phyloP scores from a whole-genome alignment of 441 rosid genomes.

The Gossypium schwendimanii region DNA sequence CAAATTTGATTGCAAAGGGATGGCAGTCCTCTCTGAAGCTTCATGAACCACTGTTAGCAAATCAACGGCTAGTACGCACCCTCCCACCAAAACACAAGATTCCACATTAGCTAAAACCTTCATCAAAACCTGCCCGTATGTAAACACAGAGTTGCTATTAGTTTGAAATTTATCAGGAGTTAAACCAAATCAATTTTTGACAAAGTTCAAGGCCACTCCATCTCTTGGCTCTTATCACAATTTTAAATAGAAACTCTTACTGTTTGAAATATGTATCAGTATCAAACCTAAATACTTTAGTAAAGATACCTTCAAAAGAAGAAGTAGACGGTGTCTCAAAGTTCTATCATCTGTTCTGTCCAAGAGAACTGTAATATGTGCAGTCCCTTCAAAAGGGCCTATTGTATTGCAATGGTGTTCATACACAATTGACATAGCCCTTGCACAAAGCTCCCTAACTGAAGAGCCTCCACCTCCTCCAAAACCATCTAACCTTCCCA shows the following conservation, averaged over 20 bases:
- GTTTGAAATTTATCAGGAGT: constrained; percentile 6
- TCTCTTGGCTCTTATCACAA: background rate
- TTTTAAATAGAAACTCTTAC: background rate
- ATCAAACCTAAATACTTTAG: background rate
- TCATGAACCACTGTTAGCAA: constrained; percentile 87
- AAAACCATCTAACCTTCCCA: constrained; percentile 98
- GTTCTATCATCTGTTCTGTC: constrained; percentile 97
- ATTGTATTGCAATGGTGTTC: constrained; percentile 79
- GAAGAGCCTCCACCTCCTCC: constrained; percentile 99
- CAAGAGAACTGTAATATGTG: constrained; percentile 90
- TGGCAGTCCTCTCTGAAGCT: constrained; percentile 94
- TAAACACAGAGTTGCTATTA: constrained; percentile 1
- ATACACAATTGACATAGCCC: constrained; percentile 98
- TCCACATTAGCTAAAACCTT: constrained; percentile 87
- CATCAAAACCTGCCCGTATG: constrained; percentile 63
- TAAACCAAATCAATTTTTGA: background rate
- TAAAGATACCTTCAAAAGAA: constrained; percentile 73
- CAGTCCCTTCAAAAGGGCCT: constrained; percentile 95
- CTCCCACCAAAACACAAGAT: constrained; percentile 95
- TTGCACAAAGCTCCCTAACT: constrained; percentile 98
- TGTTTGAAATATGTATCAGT: background rate
- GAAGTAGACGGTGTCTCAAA: constrained; percentile 92
- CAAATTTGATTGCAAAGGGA: constrained; percentile 93
- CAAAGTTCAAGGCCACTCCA: background rate
- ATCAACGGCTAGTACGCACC: constrained; percentile 94